A percentile compares a stretch with the other conserved stretches of the same genome.
phyloP scores from a whole-genome alignment of 2,329 filamentous ascomycete genomes.

The Blastomyces parvus region DNA sequence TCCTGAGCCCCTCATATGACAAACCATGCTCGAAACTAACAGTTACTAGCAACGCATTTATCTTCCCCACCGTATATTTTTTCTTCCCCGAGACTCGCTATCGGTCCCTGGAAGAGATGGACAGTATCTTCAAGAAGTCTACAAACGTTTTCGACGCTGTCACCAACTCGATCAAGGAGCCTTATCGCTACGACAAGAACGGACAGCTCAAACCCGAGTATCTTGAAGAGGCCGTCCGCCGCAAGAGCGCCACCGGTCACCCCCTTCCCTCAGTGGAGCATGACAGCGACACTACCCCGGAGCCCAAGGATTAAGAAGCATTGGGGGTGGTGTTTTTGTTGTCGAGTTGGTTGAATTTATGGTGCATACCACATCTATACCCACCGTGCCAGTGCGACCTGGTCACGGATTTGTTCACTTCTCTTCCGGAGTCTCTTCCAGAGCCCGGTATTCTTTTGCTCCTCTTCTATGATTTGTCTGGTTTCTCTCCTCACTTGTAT shows the following conservation, averaged over 20 bases:
- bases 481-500: not conserved
- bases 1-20: not conserved
- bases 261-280: not conserved
- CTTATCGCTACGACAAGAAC: conserved; percentile 7
- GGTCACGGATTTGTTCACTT: not conserved
- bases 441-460: not conserved
- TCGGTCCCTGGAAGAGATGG: conserved; percentile 32
- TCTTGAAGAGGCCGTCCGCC: conserved; percentile 2
- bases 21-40: not conserved
- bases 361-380: not conserved
- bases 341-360: not conserved
- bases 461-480: not conserved
- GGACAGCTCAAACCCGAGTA: conserved; percentile 9
- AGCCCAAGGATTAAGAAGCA: not conserved
- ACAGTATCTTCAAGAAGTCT: conserved; percentile 30
- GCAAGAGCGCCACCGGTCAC: conserved; percentile 1
- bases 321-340: not conserved
- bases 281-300: not conserved
- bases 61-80: conserved; percentile 27
- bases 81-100: conserved; percentile 34
- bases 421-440: not conserved
- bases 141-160: conserved; percentile 22
- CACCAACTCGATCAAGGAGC: conserved; percentile 6
- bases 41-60: conserved; percentile 8
- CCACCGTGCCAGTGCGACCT: not conserved